Conservation (phyloP, 2,329 filamentous ascomycete species). For the Rutstroemia sydowiana region DNA sequence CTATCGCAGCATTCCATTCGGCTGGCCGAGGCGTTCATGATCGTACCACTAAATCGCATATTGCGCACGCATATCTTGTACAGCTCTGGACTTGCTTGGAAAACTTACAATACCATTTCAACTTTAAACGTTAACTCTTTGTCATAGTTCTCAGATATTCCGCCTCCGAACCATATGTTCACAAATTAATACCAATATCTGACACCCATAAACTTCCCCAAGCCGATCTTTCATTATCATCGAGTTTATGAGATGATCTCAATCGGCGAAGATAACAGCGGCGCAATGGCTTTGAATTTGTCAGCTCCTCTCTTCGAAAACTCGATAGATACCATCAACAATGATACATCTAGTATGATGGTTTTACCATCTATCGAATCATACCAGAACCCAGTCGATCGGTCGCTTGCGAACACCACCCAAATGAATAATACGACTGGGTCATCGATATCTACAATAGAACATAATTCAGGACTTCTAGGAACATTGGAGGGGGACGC, state of each 20-base stretch:
- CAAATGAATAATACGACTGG: constrained; percentile 16
- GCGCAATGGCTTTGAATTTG: constrained; percentile 22
- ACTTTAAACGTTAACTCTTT: not conserved
- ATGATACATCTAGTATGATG: constrained; percentile 13
- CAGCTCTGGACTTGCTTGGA: constrained; percentile 1
- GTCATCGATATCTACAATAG: constrained; percentile 12
- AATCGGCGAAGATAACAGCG: constrained; percentile 14
- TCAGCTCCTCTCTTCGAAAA: constrained; percentile 22
- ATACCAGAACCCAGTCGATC: no score
- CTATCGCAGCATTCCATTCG: not conserved
- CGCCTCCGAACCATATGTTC: not conserved
- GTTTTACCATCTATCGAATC: not conserved
- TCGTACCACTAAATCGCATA: constrained; percentile 6
- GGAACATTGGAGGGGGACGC: constrained; percentile 4
- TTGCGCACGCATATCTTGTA: constrained; percentile 7
- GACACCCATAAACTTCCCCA: no score
- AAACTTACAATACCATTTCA: not conserved
- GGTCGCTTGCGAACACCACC: no score
- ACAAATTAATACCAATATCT: not conserved
- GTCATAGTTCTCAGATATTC: not conserved
- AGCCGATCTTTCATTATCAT: constrained; percentile 9
- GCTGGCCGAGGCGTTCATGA: constrained; percentile 3
- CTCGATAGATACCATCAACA: constrained; percentile 13
- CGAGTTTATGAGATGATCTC: constrained; percentile 6
- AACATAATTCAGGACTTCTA: constrained; percentile 8